Conservation (phyloP, 2,329 filamentous ascomycete species). For the Pyricularia grisea region DNA sequence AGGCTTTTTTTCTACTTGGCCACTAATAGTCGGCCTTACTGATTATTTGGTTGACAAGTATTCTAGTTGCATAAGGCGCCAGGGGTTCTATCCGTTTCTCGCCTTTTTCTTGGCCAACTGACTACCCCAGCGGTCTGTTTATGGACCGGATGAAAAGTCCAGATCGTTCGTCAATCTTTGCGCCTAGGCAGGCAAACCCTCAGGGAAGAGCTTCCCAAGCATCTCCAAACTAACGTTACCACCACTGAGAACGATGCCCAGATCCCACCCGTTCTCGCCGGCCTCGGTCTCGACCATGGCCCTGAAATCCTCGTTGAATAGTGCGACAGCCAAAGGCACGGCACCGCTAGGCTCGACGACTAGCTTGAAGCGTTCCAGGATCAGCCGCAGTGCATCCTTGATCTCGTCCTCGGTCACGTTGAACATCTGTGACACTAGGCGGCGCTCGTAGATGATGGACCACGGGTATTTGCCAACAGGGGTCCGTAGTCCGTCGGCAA, state of each 20-base stretch:
- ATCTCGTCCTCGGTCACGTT: conserved; percentile 79
- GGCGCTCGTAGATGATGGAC: conserved; percentile 61
- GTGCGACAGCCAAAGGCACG: conserved; percentile 71
- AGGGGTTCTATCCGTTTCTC: background rate
- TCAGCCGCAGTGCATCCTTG: conserved; percentile 61
- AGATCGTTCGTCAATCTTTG: background rate
- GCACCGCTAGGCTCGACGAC: conserved; percentile 83
- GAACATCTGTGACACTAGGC: conserved; percentile 62
- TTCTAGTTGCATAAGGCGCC: background rate
- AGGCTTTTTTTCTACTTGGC: background rate
- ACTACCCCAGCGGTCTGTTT: background rate
- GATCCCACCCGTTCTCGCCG: conserved; percentile 64
- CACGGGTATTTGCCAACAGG: conserved; percentile 71
- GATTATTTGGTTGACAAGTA: background rate
- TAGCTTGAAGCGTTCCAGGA: conserved; percentile 82
- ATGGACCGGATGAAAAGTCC: background rate
- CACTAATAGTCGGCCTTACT: background rate
- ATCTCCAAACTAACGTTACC: conserved; percentile 50
- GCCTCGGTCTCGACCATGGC: conserved; percentile 58
- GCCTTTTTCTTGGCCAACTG: background rate
- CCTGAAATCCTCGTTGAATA: conserved; percentile 82
- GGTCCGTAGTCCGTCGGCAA: conserved; percentile 83
- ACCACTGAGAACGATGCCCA: conserved; percentile 51
- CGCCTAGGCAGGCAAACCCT: conserved; percentile 1
- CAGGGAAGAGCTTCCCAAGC: conserved; percentile 38